Base-by-base conservation (phyloP, 352 stramenopile genomes). In the Blastocystis sp. region DNA sequence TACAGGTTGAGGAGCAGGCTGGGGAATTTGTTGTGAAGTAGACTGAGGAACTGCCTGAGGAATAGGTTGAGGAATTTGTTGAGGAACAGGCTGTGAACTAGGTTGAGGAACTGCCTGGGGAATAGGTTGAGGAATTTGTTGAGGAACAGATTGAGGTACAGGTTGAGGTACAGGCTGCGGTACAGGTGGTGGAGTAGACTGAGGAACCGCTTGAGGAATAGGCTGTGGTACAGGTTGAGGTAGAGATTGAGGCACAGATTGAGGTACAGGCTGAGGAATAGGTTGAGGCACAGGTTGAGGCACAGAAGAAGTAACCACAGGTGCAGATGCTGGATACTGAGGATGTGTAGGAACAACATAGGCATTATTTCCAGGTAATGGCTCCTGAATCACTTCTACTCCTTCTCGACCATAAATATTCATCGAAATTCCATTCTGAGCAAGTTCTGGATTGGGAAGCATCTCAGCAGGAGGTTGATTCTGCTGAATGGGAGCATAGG, bases 261-360 rank as follows among this genome's bases (percentile, higher is more conserved):
- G 50, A 59, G 64, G 13, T 47, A 26, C 37, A 43, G 64, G 0
- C 18, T 39, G 64, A 0, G 37, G 37, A 9, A 8, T 1, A 53
- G 66, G 34, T 0, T 39, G 50, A 1, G 50, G 50, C 0, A n/a
- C 11, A 13, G 50, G 50, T 18, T 56, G 50, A 9, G 50, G 50
- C 50, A 20, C 9, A 9, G 50, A 18, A 9, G 50, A 9, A 9
- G 20, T 56, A 18, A 18, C 9, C 9, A 18, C 50, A 9, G 50
- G 50, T 13, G 50, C 50, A 4, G 9, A 9, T 13, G 59, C 20
- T 20, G 63, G 63, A 30, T 30, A 41, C 1, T 73, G 39, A 11
- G n/a, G 26, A 16, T 43, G 63, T 37, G 63, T 9, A n/a, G 73
- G 73, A n/a, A 76, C n/a, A 39, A 76, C 65, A 24, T 76, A 76